Evolutionary conservation across 2,329 filamentous ascomycete species (phyloP).

Genomic region (Botryosphaeria agaves): DNA sequence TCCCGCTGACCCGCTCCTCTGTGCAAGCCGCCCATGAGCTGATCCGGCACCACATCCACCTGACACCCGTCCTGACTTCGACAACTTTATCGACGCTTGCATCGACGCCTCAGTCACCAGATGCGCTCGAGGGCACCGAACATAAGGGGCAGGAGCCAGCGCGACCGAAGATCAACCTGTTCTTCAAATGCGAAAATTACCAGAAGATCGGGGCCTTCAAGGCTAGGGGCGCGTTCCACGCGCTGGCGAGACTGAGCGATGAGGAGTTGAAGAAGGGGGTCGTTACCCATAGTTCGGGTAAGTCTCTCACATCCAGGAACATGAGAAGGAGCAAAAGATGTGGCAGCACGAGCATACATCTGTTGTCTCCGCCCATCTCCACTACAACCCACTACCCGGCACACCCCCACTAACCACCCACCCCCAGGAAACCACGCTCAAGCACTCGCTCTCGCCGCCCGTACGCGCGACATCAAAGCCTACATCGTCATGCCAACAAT

Average conservation of each 20-base stretch:
- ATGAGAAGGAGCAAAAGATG: background rate
- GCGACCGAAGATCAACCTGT: conserved; percentile 51
- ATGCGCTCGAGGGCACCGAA: conserved; percentile 36
- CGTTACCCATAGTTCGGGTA: conserved; percentile 79
- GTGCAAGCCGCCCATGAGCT: conserved; percentile 54
- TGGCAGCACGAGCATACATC: too few relatives aligned
- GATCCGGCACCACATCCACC: conserved; percentile 62
- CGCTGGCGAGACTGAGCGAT: conserved; percentile 51
- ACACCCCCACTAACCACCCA: too few relatives aligned
- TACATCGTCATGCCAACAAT: conserved; percentile 90
- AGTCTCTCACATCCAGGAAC: conserved; percentile 5
- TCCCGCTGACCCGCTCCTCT: conserved; percentile 53
- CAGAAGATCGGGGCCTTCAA: conserved; percentile 91
- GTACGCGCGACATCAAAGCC: conserved; percentile 53
- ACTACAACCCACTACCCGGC: too few relatives aligned
- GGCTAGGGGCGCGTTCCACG: conserved; percentile 77
- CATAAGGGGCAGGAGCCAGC: conserved; percentile 42
- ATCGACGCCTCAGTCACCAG: conserved; percentile 45
- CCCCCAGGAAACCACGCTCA: conserved; percentile 81
- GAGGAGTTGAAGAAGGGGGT: conserved; percentile 49
- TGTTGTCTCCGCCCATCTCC: too few relatives aligned
- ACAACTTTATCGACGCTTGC: conserved; percentile 57
- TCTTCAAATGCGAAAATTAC: conserved; percentile 93
- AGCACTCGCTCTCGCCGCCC: conserved; percentile 73
- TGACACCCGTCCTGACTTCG: conserved; percentile 69